A percentile compares a stretch with the other conserved stretches of the same genome.
Conservation (phyloP, 495 filamentous ascomycete species). For the Aspergillus nanangensis region DNA sequence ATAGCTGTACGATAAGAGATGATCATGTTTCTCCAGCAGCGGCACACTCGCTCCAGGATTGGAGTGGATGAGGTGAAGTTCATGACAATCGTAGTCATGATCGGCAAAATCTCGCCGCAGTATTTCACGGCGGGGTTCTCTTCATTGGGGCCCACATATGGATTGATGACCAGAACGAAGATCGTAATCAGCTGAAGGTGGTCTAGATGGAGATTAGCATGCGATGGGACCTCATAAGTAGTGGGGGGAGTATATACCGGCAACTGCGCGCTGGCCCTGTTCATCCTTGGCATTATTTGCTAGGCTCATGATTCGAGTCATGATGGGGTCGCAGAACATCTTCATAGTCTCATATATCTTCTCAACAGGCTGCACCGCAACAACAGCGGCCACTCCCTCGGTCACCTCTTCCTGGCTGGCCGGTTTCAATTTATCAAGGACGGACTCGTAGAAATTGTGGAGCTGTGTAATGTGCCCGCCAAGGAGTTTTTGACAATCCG, state of each 20-base stretch:
- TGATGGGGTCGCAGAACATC: constrained; percentile 89
- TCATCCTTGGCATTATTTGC: constrained; percentile 83
- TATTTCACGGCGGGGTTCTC: constrained; percentile 94
- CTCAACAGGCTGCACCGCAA: constrained; percentile 76
- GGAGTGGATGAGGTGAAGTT: constrained; percentile 80
- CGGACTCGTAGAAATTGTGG: constrained; percentile 85
- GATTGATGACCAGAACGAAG: constrained; percentile 76
- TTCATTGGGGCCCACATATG: constrained; percentile 64
- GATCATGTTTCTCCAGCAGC: constrained; percentile 94
- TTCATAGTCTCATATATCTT: constrained; percentile 81
- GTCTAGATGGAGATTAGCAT: constrained; percentile 48
- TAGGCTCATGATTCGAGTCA: constrained; percentile 77
- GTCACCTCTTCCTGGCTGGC: constrained; percentile 92
- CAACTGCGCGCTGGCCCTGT: constrained; percentile 72
- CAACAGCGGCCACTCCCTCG: constrained; percentile 86
- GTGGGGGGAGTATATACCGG: constrained; percentile 51
- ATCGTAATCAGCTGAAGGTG: constrained; percentile 87
- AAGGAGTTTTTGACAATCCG: constrained; percentile 84
- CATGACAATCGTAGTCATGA: constrained; percentile 76
- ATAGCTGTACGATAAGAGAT: constrained; percentile 91
- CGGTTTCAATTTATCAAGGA: constrained; percentile 77
- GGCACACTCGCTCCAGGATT: constrained; percentile 87
- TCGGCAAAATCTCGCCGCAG: constrained; percentile 86
- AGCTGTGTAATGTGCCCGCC: constrained; percentile 74
- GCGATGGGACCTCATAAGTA: background rate